Percentiles rank a stretch among this genome's conserved stretches.
phyloP scores from a whole-genome alignment of 2,329 filamentous ascomycete genomes.

The Aspergillus versicolor region DNA sequence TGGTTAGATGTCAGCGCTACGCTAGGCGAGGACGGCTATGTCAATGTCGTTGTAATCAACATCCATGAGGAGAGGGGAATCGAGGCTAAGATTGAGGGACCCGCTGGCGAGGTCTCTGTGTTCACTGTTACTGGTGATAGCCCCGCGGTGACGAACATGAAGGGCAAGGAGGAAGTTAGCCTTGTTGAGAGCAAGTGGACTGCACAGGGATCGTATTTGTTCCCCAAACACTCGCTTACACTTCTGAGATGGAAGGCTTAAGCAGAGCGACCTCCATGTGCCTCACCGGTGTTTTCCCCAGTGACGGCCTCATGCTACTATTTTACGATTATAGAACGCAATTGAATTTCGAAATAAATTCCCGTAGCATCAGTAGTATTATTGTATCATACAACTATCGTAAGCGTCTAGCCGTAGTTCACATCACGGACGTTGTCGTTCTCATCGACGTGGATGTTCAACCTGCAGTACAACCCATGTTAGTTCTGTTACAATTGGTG shows the following conservation, averaged over 20 bases:
- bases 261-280: conserved; percentile 8
- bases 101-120: conserved; percentile 55
- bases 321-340: conserved; percentile 9
- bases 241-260: conserved; percentile 58
- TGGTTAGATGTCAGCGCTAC: conserved; percentile 50
- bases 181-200: conserved; percentile 64
- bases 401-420: conserved; percentile 34
- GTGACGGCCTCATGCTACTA: neutral
- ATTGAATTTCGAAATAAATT: neutral
- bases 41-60: conserved; percentile 72
- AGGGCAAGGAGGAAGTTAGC: conserved; percentile 61
- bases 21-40: conserved; percentile 54
- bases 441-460: conserved; percentile 47
- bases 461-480: conserved; percentile 23
- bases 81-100: conserved; percentile 59
- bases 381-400: neutral
- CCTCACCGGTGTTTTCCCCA: neutral
- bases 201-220: conserved; percentile 61
- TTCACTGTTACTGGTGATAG: conserved; percentile 61
- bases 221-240: conserved; percentile 69
- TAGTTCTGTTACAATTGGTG: neutral
- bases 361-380: neutral
- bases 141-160: conserved; percentile 62
- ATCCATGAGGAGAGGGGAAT: conserved; percentile 62
- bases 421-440: conserved; percentile 46